Evolutionary conservation across 1,139 yeast genomes (phyloP).

Genomic region (Pichia sp.): DNA sequence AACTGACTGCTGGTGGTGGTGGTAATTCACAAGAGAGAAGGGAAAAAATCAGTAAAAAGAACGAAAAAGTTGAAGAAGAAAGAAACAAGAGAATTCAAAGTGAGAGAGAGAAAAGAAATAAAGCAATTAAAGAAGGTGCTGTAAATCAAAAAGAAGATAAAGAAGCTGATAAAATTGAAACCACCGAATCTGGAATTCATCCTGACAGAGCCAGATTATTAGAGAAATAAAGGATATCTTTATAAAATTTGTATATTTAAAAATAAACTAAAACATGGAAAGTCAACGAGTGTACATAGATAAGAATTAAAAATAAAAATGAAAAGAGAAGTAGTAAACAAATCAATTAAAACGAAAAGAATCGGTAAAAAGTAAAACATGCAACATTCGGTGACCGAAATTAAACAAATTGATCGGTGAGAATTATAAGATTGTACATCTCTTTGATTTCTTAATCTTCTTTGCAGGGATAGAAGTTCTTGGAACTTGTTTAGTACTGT

Average conservation of each 20-base stretch:
- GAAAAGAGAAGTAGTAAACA: no score
- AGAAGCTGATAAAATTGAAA: conserved; percentile 6
- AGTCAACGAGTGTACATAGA: no score
- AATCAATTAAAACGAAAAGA: no score
- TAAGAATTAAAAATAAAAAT: no score
- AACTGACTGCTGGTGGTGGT: conserved; percentile 96
- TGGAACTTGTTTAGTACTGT: conserved; percentile 6
- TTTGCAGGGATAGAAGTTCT: conserved; percentile 9
- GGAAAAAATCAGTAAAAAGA: conserved; percentile 69
- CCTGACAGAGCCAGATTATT: conserved; percentile 49
- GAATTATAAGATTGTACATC: conserved; percentile 39
- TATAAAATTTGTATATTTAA: no score
- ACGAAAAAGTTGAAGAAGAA: conserved; percentile 62
- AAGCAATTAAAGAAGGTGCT: conserved; percentile 14
- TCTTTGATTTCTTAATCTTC: conserved; percentile 38
- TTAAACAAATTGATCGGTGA: not conserved
- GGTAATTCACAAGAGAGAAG: conserved; percentile 73
- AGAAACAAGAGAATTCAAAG: conserved; percentile 42
- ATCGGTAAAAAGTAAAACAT: no score
- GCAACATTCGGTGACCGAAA: no score
- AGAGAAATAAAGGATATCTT: conserved; percentile 11
- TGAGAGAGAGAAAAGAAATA: conserved; percentile 26
- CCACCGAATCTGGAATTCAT: conserved; percentile 36
- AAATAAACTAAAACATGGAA: no score
- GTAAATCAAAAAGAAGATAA: conserved; percentile 16